Conservation (phyloP, 371 early-diverging fungal species). For the Dinochytrium kinnereticum region DNA sequence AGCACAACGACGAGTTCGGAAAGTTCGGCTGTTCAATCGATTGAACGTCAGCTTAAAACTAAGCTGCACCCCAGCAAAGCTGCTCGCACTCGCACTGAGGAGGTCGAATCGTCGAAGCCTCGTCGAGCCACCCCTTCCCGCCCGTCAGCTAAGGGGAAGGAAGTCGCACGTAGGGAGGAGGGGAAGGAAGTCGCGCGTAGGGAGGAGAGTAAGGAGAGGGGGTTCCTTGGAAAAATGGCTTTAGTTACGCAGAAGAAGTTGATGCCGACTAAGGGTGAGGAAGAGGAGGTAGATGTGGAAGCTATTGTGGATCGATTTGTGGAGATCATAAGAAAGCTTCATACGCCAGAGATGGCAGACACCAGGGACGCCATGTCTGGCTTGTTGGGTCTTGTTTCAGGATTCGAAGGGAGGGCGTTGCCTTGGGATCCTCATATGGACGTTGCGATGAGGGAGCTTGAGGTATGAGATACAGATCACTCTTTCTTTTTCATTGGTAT, state of each 20-base stretch:
- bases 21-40: not conserved
- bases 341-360: not conserved
- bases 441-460: conserved; percentile 22
- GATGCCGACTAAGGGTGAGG: not conserved
- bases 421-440: conserved; percentile 19
- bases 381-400: not conserved
- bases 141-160: not conserved
- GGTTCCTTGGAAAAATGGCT: conserved; percentile 4
- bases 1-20: not conserved
- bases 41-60: not conserved
- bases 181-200: conserved; percentile 6
- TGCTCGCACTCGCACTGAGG: not conserved
- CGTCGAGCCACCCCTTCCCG: too few species aligned
- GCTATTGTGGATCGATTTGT: conserved; percentile 1
- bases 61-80: not conserved
- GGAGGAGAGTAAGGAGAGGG: not conserved
- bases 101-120: too few species aligned
- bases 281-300: not conserved
- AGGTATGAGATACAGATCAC: conserved; percentile 15
- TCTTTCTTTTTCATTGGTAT: conserved; percentile 1
- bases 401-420: not conserved
- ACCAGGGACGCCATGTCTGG: conserved; percentile 19
- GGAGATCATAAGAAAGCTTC: not conserved
- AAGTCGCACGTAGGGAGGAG: conserved; percentile 26
- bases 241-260: conserved; percentile 2